A percentile compares a stretch with the other conserved stretches of the same genome.
Evolutionary conservation across 164 flowering plant species (phyloP).

Genomic region (Magnolia kwangsiensis): DNA sequence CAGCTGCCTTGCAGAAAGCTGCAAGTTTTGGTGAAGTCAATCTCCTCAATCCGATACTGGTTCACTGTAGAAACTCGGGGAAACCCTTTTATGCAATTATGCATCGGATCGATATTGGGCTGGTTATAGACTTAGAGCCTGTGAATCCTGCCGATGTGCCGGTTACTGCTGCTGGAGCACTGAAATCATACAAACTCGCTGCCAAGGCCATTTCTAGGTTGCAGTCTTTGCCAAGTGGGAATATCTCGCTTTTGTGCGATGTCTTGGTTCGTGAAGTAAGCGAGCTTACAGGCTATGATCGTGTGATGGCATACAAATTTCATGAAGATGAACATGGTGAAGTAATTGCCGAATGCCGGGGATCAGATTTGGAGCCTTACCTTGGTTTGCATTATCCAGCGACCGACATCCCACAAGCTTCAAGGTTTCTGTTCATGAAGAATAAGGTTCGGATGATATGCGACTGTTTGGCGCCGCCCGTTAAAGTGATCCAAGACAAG

Average conservation of each 20-base stretch:
- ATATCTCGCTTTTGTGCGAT: constrained; percentile 54
- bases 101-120: constrained; percentile 65
- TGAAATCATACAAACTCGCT: constrained; percentile 76
- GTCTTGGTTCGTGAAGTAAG: constrained; percentile 62
- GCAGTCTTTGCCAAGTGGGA: constrained; percentile 69
- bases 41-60: constrained; percentile 64
- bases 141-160: constrained; percentile 65
- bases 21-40: constrained; percentile 50
- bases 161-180: constrained; percentile 71
- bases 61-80: constrained; percentile 56
- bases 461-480: constrained; percentile 59
- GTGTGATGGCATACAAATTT: constrained; percentile 75
- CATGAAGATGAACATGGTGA: constrained; percentile 86
- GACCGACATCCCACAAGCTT: constrained; percentile 81
- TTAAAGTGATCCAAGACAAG: constrained; percentile 52
- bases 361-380: constrained; percentile 56
- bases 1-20: constrained; percentile 61
- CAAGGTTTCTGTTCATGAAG: constrained; percentile 73
- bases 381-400: constrained; percentile 76
- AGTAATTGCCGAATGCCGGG: constrained; percentile 57
- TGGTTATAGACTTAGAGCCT: constrained; percentile 72
- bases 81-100: constrained; percentile 79
- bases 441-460: constrained; percentile 78
- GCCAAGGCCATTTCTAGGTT: constrained; percentile 74
- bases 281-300: constrained; percentile 66